phyloP scores from a whole-genome alignment of 495 filamentous ascomycete species.

The Aspergillus incahuasiensis region DNA sequence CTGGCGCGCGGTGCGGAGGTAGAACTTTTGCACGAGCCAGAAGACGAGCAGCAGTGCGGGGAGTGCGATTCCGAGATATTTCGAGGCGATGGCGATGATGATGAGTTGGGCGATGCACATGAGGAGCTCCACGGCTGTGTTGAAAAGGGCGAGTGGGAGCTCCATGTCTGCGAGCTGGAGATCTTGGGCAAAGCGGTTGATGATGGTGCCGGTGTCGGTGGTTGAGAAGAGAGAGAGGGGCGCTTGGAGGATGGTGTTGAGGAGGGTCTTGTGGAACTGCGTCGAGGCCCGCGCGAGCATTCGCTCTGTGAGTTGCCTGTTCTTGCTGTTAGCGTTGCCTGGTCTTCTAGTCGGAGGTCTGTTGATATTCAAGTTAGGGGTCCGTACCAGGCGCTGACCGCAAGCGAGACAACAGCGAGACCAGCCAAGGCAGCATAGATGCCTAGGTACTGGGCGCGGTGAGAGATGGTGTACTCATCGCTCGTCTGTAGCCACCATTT shows the following conservation, averaged over 20 bases:
- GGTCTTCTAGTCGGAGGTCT: no score
- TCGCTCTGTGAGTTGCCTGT: no score
- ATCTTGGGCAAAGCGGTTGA: slow-evolving; percentile 31
- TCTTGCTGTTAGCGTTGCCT: no score
- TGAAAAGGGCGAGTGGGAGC: slow-evolving; percentile 32
- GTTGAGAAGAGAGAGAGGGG: slow-evolving; percentile 29
- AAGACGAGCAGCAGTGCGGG: slow-evolving; percentile 34
- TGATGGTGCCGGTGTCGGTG: slow-evolving; percentile 13
- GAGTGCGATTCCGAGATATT: slow-evolving; percentile 35
- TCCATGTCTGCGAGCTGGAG: slow-evolving; percentile 49
- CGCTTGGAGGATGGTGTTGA: background rate
- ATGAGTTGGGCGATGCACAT: slow-evolving; percentile 36
- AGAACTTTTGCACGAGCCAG: slow-evolving; percentile 48
- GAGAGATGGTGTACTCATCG: background rate
- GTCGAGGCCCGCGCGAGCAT: no score
- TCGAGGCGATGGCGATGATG: slow-evolving; percentile 34
- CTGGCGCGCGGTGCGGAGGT: slow-evolving; percentile 55
- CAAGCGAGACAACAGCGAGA: background rate
- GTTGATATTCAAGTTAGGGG: no score
- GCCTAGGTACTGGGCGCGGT: background rate
- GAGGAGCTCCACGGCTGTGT: slow-evolving; percentile 11
- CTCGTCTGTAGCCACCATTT: background rate
- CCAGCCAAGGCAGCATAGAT: slow-evolving; percentile 2
- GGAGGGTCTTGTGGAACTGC: background rate
- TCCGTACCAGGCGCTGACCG: background rate